phyloP scores from a whole-genome alignment of 208 protist genomes.

The Trypanosomatidae sp. region DNA sequence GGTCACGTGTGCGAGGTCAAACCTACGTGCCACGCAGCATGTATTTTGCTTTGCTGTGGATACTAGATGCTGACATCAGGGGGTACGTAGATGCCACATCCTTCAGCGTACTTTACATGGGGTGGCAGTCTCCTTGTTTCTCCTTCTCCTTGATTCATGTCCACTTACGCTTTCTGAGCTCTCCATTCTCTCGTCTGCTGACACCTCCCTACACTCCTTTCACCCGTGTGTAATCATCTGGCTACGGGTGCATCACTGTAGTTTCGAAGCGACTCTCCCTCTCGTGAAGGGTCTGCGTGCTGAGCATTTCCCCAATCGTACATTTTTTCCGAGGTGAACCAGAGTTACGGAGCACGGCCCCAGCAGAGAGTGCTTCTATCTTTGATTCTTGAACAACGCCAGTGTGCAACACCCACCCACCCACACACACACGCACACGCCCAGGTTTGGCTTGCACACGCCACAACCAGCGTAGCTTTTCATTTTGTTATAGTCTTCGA shows the following conservation, averaged over 20 bases:
- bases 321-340: background rate
- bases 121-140: background rate
- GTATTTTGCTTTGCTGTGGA: background rate
- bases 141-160: background rate
- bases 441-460: background rate
- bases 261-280: background rate
- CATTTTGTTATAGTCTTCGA: background rate
- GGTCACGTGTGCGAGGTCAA: background rate
- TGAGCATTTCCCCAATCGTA: background rate
- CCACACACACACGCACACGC: background rate
- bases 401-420: background rate
- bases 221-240: background rate
- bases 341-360: background rate
- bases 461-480: background rate
- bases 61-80: background rate
- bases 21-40: background rate
- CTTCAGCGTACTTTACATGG: background rate
- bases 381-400: background rate
- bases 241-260: background rate
- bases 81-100: background rate
- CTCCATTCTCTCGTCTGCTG: conserved; percentile 1
- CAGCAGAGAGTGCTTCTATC: background rate
- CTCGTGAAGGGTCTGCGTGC: background rate
- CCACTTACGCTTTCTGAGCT: background rate
- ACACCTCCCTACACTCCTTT: background rate